These are phyloP conservation scores for Ambrosia artemisiifolia DNA, from an alignment of 129 eudicot species.

Conservation along the genomic window DNA sequence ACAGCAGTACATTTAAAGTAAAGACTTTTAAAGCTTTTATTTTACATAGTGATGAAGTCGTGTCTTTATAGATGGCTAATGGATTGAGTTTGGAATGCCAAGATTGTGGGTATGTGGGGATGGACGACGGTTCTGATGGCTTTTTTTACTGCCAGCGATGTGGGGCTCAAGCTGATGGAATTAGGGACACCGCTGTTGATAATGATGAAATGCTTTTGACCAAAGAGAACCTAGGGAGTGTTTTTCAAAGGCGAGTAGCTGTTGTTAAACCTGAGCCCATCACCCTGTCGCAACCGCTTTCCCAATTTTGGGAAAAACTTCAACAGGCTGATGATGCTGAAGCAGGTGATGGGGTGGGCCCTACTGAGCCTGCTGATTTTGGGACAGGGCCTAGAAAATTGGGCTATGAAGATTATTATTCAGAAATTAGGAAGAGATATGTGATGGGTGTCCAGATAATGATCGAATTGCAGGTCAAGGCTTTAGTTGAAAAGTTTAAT, in stretches of 20 bases:
- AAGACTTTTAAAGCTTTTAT: neutral
- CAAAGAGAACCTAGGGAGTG: constrained; percentile 20
- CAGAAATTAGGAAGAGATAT: constrained; percentile 58
- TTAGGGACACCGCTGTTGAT: constrained; percentile 52
- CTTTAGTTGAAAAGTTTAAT: constrained; percentile 61
- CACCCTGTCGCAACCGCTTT: constrained; percentile 48
- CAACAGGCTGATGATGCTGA: constrained; percentile 12
- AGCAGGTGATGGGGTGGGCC: constrained; percentile 51
- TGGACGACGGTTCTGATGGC: constrained; percentile 52
- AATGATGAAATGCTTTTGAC: constrained; percentile 39
- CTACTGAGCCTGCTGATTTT: constrained; percentile 65
- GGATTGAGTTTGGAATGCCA: constrained; percentile 36
- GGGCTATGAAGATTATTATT: constrained; percentile 49
- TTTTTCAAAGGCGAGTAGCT: constrained; percentile 28
- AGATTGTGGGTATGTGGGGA: constrained; percentile 50
- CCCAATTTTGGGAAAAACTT: constrained; percentile 48
- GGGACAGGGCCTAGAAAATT: constrained; percentile 28
- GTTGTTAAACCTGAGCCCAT: constrained; percentile 30
- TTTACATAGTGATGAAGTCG: neutral
- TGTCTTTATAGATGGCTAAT: constrained; percentile 28
- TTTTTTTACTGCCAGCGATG: constrained; percentile 61
- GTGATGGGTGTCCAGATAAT: constrained; percentile 68
- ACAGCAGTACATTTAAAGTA: neutral
- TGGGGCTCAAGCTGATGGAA: constrained; percentile 52
- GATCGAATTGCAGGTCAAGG: constrained; percentile 59